Conservation (phyloP, 2,329 filamentous ascomycete genomes). For the Cladophialophora psammophila region DNA sequence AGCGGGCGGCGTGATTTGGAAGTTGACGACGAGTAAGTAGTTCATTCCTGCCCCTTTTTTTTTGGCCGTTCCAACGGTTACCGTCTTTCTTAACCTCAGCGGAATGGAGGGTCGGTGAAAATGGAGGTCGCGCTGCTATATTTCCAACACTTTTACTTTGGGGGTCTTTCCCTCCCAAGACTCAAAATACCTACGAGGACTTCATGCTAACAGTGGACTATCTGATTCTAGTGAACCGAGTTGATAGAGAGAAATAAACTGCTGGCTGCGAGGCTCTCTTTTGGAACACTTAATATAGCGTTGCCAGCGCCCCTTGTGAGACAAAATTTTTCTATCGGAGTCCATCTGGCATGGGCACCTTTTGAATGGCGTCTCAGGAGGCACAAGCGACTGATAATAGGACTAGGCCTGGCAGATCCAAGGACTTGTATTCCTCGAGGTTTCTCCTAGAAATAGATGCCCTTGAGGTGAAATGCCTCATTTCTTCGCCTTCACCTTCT, state of each 20-base stretch:
- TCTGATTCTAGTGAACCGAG: not conserved
- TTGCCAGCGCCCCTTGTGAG: too few species aligned
- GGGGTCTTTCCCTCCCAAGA: not conserved
- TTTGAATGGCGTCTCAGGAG: not conserved
- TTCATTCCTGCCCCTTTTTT: not conserved
- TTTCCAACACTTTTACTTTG: not conserved
- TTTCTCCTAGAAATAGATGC: too few species aligned
- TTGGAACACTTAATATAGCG: not conserved
- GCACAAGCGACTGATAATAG: not conserved
- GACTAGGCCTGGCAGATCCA: not conserved
- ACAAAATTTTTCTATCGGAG: not conserved
- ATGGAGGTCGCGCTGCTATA: not conserved
- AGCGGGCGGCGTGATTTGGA: constrained; percentile 31
- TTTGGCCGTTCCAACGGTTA: not conserved
- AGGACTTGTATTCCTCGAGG: not conserved
- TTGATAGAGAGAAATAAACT: not conserved
- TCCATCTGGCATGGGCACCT: not conserved
- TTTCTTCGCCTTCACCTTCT: constrained; percentile 3
- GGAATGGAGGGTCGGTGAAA: not conserved
- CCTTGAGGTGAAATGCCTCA: not conserved
- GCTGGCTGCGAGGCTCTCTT: not conserved
- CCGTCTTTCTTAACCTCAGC: not conserved
- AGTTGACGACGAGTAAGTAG: constrained; percentile 20
- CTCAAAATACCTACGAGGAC: not conserved
- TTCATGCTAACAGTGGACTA: not conserved